These are phyloP conservation scores for Beauveria sp. DNA, from an alignment of 2,329 filamentous ascomycete genomes.

Conservation along the genomic window DNA sequence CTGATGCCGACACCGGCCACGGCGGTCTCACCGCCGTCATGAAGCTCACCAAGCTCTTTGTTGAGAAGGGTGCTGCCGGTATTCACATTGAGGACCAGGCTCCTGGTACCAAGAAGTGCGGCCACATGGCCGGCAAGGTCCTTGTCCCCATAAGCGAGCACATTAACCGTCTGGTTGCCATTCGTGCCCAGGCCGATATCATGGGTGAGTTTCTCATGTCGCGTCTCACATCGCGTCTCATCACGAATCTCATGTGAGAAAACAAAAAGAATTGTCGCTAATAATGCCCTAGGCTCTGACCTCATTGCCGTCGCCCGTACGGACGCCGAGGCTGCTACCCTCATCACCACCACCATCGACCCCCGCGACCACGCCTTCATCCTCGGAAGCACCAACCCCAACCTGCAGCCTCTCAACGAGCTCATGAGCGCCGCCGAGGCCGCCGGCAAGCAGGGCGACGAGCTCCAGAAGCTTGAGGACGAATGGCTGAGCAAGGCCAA, in stretches of 20 bases:
- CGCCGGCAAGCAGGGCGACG: conserved; percentile 68
- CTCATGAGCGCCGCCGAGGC: conserved; percentile 83
- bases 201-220: conserved; percentile 57
- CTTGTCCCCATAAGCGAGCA: conserved; percentile 95
- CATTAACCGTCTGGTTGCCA: conserved; percentile 94
- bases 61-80: conserved; percentile 92
- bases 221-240: background rate
- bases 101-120: conserved; percentile 98
- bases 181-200: conserved; percentile 95
- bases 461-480: conserved; percentile 89
- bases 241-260: background rate
- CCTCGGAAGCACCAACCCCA: conserved; percentile 78
- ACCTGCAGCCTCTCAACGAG: conserved; percentile 76
- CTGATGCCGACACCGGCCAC: conserved; percentile 94
- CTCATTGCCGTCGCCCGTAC: conserved; percentile 88
- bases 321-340: conserved; percentile 93
- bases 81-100: conserved; percentile 99
- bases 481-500: conserved; percentile 71
- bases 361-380: conserved; percentile 93
- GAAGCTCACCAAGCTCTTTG: conserved; percentile 97
- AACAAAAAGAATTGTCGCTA: background rate
- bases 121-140: conserved; percentile 98
- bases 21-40: conserved; percentile 97
- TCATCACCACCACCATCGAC: conserved; percentile 95
- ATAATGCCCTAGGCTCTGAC: conserved; percentile 53